A percentile compares a stretch with the other conserved stretches of the same genome.
phyloP scores from a whole-genome alignment of 176 grass and related monocot species.

The Aechmea fasciata region DNA sequence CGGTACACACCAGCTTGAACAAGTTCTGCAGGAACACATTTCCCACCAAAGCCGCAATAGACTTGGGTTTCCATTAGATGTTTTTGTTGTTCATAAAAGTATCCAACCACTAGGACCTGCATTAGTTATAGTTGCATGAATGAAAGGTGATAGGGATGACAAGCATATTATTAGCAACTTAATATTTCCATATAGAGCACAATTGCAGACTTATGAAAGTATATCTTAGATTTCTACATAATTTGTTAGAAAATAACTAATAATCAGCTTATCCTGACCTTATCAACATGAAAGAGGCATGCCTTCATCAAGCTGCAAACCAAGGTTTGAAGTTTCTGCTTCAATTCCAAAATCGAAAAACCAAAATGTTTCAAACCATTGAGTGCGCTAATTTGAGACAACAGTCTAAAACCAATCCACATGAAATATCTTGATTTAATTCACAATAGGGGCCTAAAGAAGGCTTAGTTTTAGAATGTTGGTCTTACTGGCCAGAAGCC shows the following conservation, averaged over 20 bases:
- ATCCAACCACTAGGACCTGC: slow-evolving; percentile 68
- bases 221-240: background rate
- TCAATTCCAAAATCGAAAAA: too few species aligned
- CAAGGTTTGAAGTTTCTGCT: too few species aligned
- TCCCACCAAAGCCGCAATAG: slow-evolving; percentile 56
- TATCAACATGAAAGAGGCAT: background rate
- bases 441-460: too few species aligned
- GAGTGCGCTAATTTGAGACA: too few species aligned
- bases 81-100: slow-evolving; percentile 46
- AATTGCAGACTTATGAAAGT: background rate
- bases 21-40: slow-evolving; percentile 38
- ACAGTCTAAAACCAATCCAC: too few species aligned
- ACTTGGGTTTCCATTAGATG: slow-evolving; percentile 39
- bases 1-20: slow-evolving; percentile 76
- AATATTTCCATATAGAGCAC: background rate
- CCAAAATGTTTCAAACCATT: too few species aligned
- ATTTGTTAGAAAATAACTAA: too few species aligned
- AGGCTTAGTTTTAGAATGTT: too few species aligned
- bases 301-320: background rate
- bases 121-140: slow-evolving; percentile 7
- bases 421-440: too few species aligned
- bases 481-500: too few species aligned
- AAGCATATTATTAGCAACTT: background rate
- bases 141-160: background rate
- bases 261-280: background rate